These are phyloP conservation scores for Zostera marina DNA, from an alignment of 116 monocot species.

Conservation along the genomic window DNA sequence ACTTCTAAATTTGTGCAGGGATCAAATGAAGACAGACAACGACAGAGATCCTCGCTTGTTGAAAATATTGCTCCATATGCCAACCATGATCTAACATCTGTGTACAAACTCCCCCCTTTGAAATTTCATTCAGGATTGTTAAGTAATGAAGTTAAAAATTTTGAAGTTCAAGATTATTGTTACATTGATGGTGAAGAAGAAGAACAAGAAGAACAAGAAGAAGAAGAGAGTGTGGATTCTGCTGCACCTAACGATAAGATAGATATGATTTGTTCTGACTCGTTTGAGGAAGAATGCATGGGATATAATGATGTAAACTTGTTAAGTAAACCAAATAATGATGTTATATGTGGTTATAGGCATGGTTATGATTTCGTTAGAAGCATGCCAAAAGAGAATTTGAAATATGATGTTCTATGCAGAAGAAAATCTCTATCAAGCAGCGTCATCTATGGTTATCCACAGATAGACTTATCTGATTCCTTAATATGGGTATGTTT, in stretches of 20 bases:
- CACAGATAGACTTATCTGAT: constrained; percentile 7
- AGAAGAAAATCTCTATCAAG: constrained; percentile 6
- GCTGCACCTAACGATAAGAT: constrained; percentile 15
- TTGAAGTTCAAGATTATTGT: neutral
- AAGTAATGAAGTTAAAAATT: constrained; percentile 2
- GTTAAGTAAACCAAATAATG: constrained; percentile 26
- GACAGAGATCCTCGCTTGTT: constrained; percentile 27
- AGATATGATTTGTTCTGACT: constrained; percentile 34
- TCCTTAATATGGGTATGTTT: constrained; percentile 10
- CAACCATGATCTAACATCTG: constrained; percentile 10
- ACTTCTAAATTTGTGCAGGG: constrained; percentile 17
- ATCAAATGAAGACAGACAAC: constrained; percentile 12
- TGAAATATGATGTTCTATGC: constrained; percentile 16
- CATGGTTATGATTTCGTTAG: constrained; percentile 21
- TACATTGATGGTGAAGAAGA: constrained; percentile 14
- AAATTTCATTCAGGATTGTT: constrained; percentile 37
- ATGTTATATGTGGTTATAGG: constrained; percentile 12
- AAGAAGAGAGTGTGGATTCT: constrained; percentile 46
- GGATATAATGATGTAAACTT: constrained; percentile 38
- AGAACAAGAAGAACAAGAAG: constrained; percentile 38
- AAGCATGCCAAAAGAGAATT: constrained; percentile 52
- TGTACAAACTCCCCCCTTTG: constrained; percentile 32
- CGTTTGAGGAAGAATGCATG: constrained; percentile 29
- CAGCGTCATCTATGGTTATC: constrained; percentile 1
- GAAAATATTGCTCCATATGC: constrained; percentile 19